Percentiles rank a stretch among this genome's conserved stretches.
These are phyloP conservation scores for Iodosphaeria phyllophila DNA, from an alignment of 2,329 filamentous ascomycete species.

Conservation along the genomic window DNA sequence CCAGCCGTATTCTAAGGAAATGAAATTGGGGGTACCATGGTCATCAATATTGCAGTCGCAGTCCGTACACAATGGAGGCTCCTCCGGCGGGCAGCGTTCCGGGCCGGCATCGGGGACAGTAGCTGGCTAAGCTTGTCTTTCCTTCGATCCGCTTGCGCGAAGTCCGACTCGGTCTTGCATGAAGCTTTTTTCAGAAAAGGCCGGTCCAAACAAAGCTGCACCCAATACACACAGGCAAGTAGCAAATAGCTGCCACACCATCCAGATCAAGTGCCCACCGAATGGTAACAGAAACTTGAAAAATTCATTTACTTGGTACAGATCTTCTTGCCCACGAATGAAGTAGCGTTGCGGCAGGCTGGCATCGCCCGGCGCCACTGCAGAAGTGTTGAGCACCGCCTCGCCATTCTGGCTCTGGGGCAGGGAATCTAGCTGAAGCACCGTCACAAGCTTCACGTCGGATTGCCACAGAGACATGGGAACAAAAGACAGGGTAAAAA, in stretches of 20 bases:
- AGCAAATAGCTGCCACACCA: slow-evolving; percentile 42
- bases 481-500: slow-evolving; percentile 60
- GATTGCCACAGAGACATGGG: slow-evolving; percentile 47
- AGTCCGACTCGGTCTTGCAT: not conserved
- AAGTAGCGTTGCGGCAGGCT: slow-evolving; percentile 35
- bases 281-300: slow-evolving; percentile 52
- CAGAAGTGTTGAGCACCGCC: slow-evolving; percentile 3
- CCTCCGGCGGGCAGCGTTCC: too few relatives aligned
- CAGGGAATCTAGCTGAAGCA: slow-evolving; percentile 39
- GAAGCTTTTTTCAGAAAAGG: too few relatives aligned
- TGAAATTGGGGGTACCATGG: too few relatives aligned
- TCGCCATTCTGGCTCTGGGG: slow-evolving; percentile 9
- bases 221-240: slow-evolving; percentile 46
- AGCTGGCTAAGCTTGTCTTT: not conserved
- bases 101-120: too few relatives aligned
- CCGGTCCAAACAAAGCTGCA: slow-evolving; percentile 16
- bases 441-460: slow-evolving; percentile 46
- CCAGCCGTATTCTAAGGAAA: too few relatives aligned
- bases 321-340: slow-evolving; percentile 59
- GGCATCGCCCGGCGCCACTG: slow-evolving; percentile 8
- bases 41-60: too few relatives aligned
- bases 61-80: too few relatives aligned
- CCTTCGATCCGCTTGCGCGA: too few relatives aligned
- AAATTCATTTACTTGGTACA: slow-evolving; percentile 63
- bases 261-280: slow-evolving; percentile 31